These are phyloP conservation scores for Jatropha curcas DNA, from an alignment of 345 rosid species.

Conservation along the genomic window DNA sequence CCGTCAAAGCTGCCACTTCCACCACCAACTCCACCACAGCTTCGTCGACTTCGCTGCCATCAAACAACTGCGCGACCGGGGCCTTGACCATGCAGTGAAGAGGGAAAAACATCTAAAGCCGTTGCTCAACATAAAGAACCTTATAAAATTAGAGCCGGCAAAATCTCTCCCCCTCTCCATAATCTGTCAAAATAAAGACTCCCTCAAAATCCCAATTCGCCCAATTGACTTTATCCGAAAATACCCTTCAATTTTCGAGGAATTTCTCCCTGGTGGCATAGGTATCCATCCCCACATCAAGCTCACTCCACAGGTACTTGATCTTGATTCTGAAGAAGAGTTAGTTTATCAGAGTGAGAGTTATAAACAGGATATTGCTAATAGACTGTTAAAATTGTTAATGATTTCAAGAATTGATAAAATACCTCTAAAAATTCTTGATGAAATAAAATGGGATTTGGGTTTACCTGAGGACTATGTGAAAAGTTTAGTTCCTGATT, in stretches of 20 bases:
- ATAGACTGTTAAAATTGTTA: slow-evolving; percentile 68
- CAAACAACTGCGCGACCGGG: slow-evolving; percentile 75
- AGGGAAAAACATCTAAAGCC: slow-evolving; percentile 78
- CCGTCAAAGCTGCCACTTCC: too few species aligned
- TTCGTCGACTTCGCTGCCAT: slow-evolving; percentile 23
- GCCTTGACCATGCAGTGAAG: slow-evolving; percentile 93
- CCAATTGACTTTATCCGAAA: slow-evolving; percentile 87
- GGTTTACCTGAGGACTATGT: slow-evolving; percentile 71
- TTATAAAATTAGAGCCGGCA: slow-evolving; percentile 79
- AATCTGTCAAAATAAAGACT: slow-evolving; percentile 50
- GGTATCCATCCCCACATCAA: slow-evolving; percentile 76
- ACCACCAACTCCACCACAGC: slow-evolving; percentile 9
- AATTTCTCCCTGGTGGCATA: slow-evolving; percentile 72
- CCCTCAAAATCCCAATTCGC: slow-evolving; percentile 65
- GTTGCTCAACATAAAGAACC: slow-evolving; percentile 62
- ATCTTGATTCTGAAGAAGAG: slow-evolving; percentile 79
- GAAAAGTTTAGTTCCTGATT: slow-evolving; percentile 58
- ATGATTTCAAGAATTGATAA: slow-evolving; percentile 66
- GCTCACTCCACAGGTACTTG: slow-evolving; percentile 71
- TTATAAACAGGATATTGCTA: slow-evolving; percentile 60
- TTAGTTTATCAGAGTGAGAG: slow-evolving; percentile 72
- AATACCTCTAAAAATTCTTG: slow-evolving; percentile 58
- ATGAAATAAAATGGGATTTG: slow-evolving; percentile 71
- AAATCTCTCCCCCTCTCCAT: slow-evolving; percentile 77
- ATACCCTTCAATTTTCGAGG: slow-evolving; percentile 73